Conservation (phyloP, 2,329 filamentous ascomycete genomes). For the Nigrospora osmanthi region DNA sequence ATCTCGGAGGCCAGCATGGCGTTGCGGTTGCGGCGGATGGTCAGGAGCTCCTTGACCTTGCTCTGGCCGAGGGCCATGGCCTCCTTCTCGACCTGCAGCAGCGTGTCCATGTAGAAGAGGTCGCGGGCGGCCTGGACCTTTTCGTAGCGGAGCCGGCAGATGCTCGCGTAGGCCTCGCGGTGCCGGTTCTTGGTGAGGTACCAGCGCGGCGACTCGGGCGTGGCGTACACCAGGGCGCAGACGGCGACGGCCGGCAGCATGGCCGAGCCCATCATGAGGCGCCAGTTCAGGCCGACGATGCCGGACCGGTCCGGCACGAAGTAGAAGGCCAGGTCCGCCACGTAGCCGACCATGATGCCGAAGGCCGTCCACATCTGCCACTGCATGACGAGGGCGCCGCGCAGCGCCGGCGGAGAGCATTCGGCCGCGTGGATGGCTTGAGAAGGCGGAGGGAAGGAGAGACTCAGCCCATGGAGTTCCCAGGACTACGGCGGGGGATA, state of each 20-base stretch:
- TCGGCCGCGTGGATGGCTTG: slow-evolving; percentile 61
- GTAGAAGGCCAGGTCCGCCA: slow-evolving; percentile 54
- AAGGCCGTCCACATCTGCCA: slow-evolving; percentile 55
- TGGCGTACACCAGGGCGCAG: slow-evolving; percentile 41
- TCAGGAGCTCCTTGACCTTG: slow-evolving; percentile 49
- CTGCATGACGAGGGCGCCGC: slow-evolving; percentile 66
- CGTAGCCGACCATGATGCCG: slow-evolving; percentile 50
- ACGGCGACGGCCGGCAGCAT: slow-evolving; percentile 53
- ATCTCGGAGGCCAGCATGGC: slow-evolving; percentile 52
- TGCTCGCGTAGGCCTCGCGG: slow-evolving; percentile 35
- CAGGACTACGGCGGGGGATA: too few species aligned
- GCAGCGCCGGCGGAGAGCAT: slow-evolving; percentile 53
- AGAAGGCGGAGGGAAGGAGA: too few species aligned
- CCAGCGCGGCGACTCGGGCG: slow-evolving; percentile 14
- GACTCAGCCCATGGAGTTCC: neutral
- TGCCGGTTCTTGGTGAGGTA: slow-evolving; percentile 41
- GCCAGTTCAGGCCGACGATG: slow-evolving; percentile 55
- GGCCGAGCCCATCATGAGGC: slow-evolving; percentile 62
- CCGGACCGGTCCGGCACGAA: slow-evolving; percentile 39
- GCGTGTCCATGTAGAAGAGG: slow-evolving; percentile 47
- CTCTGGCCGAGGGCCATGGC: slow-evolving; percentile 39
- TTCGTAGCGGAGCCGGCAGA: slow-evolving; percentile 37
- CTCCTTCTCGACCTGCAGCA: slow-evolving; percentile 48
- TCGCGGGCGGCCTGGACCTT: slow-evolving; percentile 49
- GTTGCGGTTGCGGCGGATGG: slow-evolving; percentile 53